Evolutionary conservation across 306 rosid genomes (phyloP), one percentile per base, ranked within the genome.

Genomic region (Cucurbita argyrosperma): DNA sequence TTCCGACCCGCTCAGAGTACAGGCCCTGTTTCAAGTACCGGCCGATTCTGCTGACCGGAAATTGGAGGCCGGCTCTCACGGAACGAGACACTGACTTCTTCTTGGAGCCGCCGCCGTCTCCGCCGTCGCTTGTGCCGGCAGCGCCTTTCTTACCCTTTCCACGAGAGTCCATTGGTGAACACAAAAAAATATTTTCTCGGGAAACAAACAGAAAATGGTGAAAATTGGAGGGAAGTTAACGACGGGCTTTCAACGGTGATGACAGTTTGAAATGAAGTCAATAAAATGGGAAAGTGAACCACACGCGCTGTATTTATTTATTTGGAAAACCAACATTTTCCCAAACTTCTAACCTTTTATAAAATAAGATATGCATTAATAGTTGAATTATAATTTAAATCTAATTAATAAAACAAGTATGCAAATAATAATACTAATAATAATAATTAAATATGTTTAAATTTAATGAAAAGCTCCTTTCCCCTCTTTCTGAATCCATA

Each of bases 21-120:
- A 86, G 84, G 9, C 88, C 86, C 7, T 80, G 78, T 81, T 85
- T 85, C 81, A 85, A 72, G 73, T 82, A 85, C 40, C 88, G 69
- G 3, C 82, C 86, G 47, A 85, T 82, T 62, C 86, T 60, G 57
- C 88, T 86, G 9, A 85, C 86, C 0, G 86, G 88, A 42, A 85
- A 85, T 68, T 85, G 86, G 23, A 85, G 76, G 19, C 88, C 86
- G 45, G 84, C 88, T 57, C 63, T 85, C 10, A 76, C 74, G 8
- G 88, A 85, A 30, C 86, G 80, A 15, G 86, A 38, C 16, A 85
- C 86, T 7, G 86, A 69, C 69, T 85, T 85, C 80, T 81, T 81
- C 81, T 80, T 85, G 4, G 80, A 81, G 43, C 76, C 86, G 14
- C 82, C 86, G 13, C 78, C 86, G 23, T 19, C 21, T 19, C 26